Evolutionary conservation across 768 basidiomycete genomes (phyloP).

Genomic region (Omphalotus guepiniiformis): DNA sequence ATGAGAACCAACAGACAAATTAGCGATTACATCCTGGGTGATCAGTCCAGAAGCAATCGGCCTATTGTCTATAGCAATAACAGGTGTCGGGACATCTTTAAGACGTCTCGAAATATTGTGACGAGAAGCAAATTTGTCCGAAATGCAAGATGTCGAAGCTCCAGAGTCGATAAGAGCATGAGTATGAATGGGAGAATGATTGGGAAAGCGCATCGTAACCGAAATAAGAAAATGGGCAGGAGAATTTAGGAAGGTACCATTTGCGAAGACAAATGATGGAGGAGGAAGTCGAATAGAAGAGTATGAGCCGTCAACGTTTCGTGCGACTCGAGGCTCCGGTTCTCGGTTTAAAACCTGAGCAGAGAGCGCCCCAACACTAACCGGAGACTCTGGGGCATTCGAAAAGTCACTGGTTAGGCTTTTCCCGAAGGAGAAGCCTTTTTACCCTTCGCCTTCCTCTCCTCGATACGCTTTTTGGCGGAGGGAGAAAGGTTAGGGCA

Average conservation of each 20-base stretch:
- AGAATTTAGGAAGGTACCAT: constrained; percentile 2
- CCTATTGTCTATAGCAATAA: constrained; percentile 32
- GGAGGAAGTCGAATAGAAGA: not conserved
- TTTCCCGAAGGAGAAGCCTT: constrained; percentile 12
- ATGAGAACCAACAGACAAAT: constrained; percentile 24
- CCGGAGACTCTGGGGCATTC: constrained; percentile 14
- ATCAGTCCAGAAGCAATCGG: constrained; percentile 36
- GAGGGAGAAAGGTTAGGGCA: constrained; percentile 12
- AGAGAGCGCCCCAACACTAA: constrained; percentile 6
- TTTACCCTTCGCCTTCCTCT: not conserved
- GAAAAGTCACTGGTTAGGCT: constrained; percentile 15
- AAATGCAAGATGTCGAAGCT: constrained; percentile 21
- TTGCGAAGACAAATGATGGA: constrained; percentile 8
- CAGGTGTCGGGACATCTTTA: constrained; percentile 28
- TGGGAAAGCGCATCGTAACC: constrained; percentile 17
- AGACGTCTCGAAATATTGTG: constrained; percentile 28
- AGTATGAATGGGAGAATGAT: constrained; percentile 15
- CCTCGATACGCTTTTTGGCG: not conserved
- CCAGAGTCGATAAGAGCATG: constrained; percentile 23
- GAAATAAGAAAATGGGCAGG: constrained; percentile 20
- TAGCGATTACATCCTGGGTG: constrained; percentile 32
- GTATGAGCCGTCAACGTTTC: not conserved
- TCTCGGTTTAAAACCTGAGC: not conserved
- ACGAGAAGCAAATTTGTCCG: constrained; percentile 36
- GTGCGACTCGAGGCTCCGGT: not conserved